Evolutionary conservation across 2,329 filamentous ascomycete genomes (phyloP), one percentile per base, ranked within the genome.

Genomic region (Talaromyces sp.): DNA sequence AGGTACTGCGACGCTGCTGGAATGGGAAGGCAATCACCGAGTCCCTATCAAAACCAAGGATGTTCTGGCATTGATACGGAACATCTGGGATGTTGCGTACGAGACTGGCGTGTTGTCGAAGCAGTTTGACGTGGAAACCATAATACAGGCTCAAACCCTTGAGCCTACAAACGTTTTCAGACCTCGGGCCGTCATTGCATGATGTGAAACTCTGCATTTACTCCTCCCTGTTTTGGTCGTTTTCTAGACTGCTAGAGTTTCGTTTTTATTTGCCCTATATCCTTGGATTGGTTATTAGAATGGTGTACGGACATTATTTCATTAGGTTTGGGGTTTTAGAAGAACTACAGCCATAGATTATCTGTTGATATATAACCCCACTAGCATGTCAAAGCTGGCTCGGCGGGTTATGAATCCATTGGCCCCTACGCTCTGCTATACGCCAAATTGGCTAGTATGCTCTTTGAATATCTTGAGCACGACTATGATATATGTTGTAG

Each of bases 11-110:
- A 78, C 72, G 41, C 61, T 91, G 43, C 69, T 92, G 1, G 86
- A 90, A 70, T 92, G 88, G 89, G 81, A 89, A 58, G 89, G 87
- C 0, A 80, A 78, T 0, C 89, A 93, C 69, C 75, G 89, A 8
- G 76, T 93, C 48, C 87, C 89, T 1, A 80, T 92, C 60, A 89
- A 88, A 76, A 77, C 74, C 17, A 74, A 71, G 31, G 88, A 91
- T 70, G 86, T 91, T 2, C 77, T 82, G 48, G 75, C 70, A 10
- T 74, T 89, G 11, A 76, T 82, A 13, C 70, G 75, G 10, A 76
- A 79, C 46, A 81, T 86, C 35, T 70, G 84, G 35, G 73, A 77
- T 33, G 67, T 84, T 35, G 81, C 81, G 11, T 52, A 52, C 4
- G 48, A 52, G 11, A 52, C 48, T 13, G 35, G 33, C 22, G 35